Evolutionary conservation across 352 stramenopile species (phyloP), one percentile per base, ranked within the genome.

Genomic region (Pythium volutum): DNA sequence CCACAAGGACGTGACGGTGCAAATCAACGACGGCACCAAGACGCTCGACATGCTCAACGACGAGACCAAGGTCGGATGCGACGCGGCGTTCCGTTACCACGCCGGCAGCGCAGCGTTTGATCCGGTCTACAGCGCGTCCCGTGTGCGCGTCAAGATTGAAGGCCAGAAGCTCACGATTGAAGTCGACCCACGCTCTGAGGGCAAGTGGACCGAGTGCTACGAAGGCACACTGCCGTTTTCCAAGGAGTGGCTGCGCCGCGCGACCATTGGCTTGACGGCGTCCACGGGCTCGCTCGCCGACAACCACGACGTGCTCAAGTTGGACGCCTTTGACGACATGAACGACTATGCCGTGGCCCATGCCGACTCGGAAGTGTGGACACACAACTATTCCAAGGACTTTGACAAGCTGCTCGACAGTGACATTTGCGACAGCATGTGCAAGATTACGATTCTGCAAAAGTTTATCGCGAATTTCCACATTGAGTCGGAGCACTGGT

Each of bases 361-460:
- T 48, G 74, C 76, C 12, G 84, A 95, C 64, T 72, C 76, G 18
- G 78, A 90, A 45, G 82, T 89, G 45, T 88, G 77, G 79, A 79
- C 73, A 64, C 83, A 91, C 72, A 91, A 90, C 71, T 91, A 89
- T 68, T 93, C 85, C 49, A 94, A 95, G 67, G 73, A 95, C 58
- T 91, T 90, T 49, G 62, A 74, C 26, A 74, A 73, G 22, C 69
- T 93, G 46, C 66, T 93, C 62, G 71, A 80, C 31, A 82, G 70
- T 51, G 45, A 66, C 4, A 58, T 76, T 41, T 93, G 85, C 56
- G 81, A 94, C 61, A 75, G 91, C 62, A 81, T 69, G 48, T 94
- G 85, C 78, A 93, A 90, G 69, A 81, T 91, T 48, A 79, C 70
- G 53, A 88, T 93, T 49, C 63, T 94, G 43, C 75, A 94, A 52